phyloP scores from a whole-genome alignment of 495 filamentous ascomycete genomes.

The Astrothelium macrocarpum region DNA sequence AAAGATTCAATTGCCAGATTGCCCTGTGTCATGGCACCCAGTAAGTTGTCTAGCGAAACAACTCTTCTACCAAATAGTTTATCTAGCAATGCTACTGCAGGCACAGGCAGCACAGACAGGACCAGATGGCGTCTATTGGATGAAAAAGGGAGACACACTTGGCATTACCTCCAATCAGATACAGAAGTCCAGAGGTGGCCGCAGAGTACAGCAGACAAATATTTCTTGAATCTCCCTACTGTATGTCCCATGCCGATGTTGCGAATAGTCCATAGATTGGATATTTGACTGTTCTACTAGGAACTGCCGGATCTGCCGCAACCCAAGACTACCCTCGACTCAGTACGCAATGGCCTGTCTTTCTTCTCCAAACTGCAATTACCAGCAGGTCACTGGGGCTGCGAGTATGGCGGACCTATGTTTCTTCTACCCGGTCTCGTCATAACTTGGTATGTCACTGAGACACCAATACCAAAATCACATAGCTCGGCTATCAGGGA shows the following conservation, averaged over 20 bases:
- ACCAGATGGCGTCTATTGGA: slow-evolving; percentile 75
- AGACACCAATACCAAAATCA: slow-evolving; percentile 74
- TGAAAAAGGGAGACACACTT: slow-evolving; percentile 77
- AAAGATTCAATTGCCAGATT: too few species aligned
- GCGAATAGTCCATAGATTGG: neutral
- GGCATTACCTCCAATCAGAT: slow-evolving; percentile 82
- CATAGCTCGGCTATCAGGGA: slow-evolving; percentile 83
- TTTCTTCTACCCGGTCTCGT: slow-evolving; percentile 83
- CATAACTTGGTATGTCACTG: slow-evolving; percentile 82
- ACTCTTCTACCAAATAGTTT: slow-evolving; percentile 5
- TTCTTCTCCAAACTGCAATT: slow-evolving; percentile 90
- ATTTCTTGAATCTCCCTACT: slow-evolving; percentile 63
- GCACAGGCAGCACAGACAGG: slow-evolving; percentile 51
- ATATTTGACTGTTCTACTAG: slow-evolving; percentile 35
- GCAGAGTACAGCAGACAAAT: slow-evolving; percentile 74
- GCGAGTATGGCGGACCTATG: slow-evolving; percentile 87
- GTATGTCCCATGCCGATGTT: slow-evolving; percentile 28
- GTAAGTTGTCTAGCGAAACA: neutral
- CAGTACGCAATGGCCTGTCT: slow-evolving; percentile 69
- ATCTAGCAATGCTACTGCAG: neutral
- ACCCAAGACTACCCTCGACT: slow-evolving; percentile 62
- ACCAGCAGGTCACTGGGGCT: slow-evolving; percentile 84
- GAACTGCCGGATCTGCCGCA: slow-evolving; percentile 59
- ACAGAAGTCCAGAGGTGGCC: slow-evolving; percentile 70
- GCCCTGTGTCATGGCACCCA: neutral